Base-by-base conservation (phyloP, 2,329 filamentous ascomycete species). In the Dothistroma septosporum region DNA sequence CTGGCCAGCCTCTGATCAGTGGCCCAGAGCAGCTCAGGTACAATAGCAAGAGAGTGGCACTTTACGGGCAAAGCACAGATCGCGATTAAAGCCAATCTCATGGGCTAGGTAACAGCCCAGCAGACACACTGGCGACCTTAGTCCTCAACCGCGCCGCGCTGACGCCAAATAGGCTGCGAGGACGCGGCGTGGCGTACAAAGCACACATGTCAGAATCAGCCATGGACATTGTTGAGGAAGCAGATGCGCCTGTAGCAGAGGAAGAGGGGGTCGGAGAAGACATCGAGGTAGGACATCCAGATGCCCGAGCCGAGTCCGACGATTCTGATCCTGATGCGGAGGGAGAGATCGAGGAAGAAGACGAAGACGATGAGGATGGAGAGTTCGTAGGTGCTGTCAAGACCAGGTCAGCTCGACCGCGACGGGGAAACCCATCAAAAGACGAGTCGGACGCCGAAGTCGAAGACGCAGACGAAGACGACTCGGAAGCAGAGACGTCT, bases 291-390 rank as follows among this genome's bases (percentile, higher is more conserved):
- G 73, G 70, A 28, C 66, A 75, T 60, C 74, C 72, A n/a, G 76
- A 78, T 63, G 74, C 73, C 12, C 75, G 65, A 48, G 64, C 73
- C 24, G 68, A 67, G 28, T 65, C 61, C 10, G 64, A 67, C n/a
- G 69, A 69, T n/a, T 76, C 76, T 47, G 76, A 79, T 41, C 70
- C 76, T n/a, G 77, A 86, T 64, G 83, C 79, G 31, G 84, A 78
- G 54, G 77, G 76, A 22, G 81, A 78, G 50, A 75, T 75, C n/a
- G 80, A 78, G 48, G 77, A 78, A 57, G 78, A 79, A 55, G 78
- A 79, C 21, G 67, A 73, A 48, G 79, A 80, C n/a, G 78, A 79
- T 61, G 76, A 72, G 16, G 77, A 79, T 49, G 75, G 70, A 47
- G 79, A 81, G 60, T 65, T 73, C 21, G 72, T 74, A n/a, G 72